Evolutionary conservation across 2,329 filamentous ascomycete species (phyloP).

Genomic region (Pseudocercospora musae): DNA sequence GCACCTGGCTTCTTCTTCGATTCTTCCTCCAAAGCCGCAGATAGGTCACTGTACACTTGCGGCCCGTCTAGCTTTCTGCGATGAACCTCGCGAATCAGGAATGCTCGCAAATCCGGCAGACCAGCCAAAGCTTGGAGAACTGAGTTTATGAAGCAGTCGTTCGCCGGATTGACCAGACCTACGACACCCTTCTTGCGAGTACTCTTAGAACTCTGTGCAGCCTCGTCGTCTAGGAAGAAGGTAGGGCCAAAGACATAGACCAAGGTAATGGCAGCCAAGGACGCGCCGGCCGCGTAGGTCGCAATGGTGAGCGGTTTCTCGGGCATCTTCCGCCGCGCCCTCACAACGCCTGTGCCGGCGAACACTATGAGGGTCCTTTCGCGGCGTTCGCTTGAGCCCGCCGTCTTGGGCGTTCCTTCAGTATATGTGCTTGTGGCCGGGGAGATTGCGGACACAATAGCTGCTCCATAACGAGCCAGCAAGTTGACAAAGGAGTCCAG

Average conservation of each 20-base stretch:
- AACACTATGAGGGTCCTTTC: conserved; percentile 31
- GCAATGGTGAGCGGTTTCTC: conserved; percentile 80
- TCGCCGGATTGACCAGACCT: conserved; percentile 83
- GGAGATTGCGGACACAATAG: conserved; percentile 11
- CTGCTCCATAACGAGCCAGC: conserved; percentile 24
- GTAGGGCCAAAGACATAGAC: conserved; percentile 98
- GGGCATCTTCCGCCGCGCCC: conserved; percentile 56
- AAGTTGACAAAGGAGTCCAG: conserved; percentile 15
- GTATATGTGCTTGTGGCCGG: neutral
- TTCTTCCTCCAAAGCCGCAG: conserved; percentile 55
- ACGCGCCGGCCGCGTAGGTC: conserved; percentile 92
- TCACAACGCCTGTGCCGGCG: conserved; percentile 23
- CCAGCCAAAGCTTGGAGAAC: conserved; percentile 91
- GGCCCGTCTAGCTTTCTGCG: conserved; percentile 74
- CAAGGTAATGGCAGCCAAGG: conserved; percentile 87
- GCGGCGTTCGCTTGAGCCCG: conserved; percentile 20
- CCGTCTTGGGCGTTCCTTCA: conserved; percentile 2
- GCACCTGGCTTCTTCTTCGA: conserved; percentile 53
- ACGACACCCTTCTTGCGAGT: conserved; percentile 81
- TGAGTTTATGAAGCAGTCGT: conserved; percentile 83
- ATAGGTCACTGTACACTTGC: conserved; percentile 66
- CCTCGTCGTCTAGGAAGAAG: conserved; percentile 85
- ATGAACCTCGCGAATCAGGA: conserved; percentile 88
- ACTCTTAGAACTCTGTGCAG: conserved; percentile 53
- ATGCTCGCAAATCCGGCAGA: conserved; percentile 80